Evolutionary conservation across 345 rosid species (phyloP).

Genomic region (Brassica nigra): DNA sequence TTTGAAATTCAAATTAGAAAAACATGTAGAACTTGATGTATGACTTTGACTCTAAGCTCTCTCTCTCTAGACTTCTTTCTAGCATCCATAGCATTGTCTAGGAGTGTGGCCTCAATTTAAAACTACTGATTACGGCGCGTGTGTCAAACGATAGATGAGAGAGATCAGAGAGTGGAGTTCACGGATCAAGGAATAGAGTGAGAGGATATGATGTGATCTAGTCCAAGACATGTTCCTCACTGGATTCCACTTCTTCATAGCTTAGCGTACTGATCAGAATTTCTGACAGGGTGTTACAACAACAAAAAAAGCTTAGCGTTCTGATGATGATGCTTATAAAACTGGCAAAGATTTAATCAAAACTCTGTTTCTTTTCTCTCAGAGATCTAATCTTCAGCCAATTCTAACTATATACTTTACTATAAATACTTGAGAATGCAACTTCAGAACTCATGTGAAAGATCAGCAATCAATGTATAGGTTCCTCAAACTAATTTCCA

Average conservation of each 20-base stretch:
- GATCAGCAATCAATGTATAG: no score
- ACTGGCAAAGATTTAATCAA: no score
- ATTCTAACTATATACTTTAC: no score
- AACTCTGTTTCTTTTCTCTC: no score
- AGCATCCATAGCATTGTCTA: constrained; percentile 23
- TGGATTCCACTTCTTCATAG: constrained; percentile 36
- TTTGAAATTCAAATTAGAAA: not conserved
- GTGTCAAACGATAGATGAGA: constrained; percentile 22
- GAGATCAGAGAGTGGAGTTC: constrained; percentile 20
- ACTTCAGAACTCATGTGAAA: no score
- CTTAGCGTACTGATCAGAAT: no score
- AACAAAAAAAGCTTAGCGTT: no score
- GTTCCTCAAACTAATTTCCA: no score
- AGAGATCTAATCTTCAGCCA: no score
- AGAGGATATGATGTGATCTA: constrained; percentile 8
- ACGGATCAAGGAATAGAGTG: not conserved
- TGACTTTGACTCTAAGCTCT: constrained; percentile 36
- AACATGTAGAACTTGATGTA: not conserved
- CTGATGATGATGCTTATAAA: no score
- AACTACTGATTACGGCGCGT: constrained; percentile 21
- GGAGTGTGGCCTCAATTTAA: constrained; percentile 3
- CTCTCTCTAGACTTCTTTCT: constrained; percentile 24
- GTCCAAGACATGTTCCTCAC: constrained; percentile 29
- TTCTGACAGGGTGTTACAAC: no score
- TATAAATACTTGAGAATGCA: no score